phyloP scores from a whole-genome alignment of 148 eudicot genomes.

The Polygonum maritimum region DNA sequence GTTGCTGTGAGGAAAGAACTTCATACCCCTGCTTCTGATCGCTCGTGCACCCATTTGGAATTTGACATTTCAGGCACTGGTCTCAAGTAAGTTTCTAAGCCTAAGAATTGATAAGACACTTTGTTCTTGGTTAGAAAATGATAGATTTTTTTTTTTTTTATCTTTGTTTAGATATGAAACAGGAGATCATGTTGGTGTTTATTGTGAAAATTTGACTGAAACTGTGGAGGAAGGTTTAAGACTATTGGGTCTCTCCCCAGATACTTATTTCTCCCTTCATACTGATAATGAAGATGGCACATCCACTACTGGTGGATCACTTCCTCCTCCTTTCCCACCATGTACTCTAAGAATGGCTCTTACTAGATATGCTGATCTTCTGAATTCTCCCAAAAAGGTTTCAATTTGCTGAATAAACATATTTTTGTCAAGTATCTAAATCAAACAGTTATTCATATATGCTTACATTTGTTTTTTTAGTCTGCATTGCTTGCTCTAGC shows the following conservation, averaged over 20 bases:
- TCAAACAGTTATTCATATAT: neutral
- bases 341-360: constrained; percentile 74
- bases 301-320: constrained; percentile 46
- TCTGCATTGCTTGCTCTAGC: constrained; percentile 85
- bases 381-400: constrained; percentile 88
- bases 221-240: constrained; percentile 78
- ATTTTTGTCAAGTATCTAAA: neutral
- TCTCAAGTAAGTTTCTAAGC: constrained; percentile 46
- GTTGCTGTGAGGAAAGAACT: constrained; percentile 90
- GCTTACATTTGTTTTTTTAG: constrained; percentile 21
- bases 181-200: constrained; percentile 98
- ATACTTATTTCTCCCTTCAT: constrained; percentile 71
- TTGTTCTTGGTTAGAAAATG: neutral
- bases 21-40: constrained; percentile 81
- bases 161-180: constrained; percentile 69
- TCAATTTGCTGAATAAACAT: neutral
- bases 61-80: constrained; percentile 78
- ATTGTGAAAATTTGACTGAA: constrained; percentile 69
- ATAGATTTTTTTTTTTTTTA: neutral
- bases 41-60: constrained; percentile 94
- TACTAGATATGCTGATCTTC: constrained; percentile 77
- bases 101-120: neutral
- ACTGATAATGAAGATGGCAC: constrained; percentile 85
- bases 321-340: constrained; percentile 86
- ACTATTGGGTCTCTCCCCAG: constrained; percentile 46